These are phyloP conservation scores for Pichia nanzhaoensis DNA, from an alignment of 805 yeast species.

Conservation along the genomic window DNA sequence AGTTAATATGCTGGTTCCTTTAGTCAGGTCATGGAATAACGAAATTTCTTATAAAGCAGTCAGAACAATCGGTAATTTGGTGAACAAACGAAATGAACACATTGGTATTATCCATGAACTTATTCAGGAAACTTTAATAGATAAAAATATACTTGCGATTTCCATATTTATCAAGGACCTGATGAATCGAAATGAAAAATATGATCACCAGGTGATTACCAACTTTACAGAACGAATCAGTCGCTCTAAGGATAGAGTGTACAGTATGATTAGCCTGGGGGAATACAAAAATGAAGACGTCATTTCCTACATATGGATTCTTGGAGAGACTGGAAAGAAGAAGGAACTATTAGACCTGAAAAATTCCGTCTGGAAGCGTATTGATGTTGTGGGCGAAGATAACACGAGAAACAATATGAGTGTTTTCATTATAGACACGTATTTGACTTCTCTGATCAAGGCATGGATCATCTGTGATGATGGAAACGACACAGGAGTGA, in stretches of 20 bases:
- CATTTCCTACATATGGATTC: conserved; percentile 4
- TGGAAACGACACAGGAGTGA: neutral
- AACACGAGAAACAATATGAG: neutral
- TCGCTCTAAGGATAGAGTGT: neutral
- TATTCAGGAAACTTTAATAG: neutral
- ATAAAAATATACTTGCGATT: conserved; percentile 4
- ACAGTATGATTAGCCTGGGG: neutral
- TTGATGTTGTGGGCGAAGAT: no score
- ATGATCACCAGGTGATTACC: neutral
- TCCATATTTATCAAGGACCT: conserved; percentile 3
- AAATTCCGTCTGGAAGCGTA: neutral
- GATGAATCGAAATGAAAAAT: neutral
- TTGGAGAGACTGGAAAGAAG: neutral
- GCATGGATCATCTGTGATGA: neutral
- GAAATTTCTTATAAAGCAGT: conserved; percentile 66
- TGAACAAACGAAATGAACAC: conserved; percentile 43
- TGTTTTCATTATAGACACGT: conserved; percentile 3
- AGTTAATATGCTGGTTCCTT: neutral
- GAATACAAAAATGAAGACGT: conserved; percentile 7
- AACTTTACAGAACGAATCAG: neutral
- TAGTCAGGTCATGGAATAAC: conserved; percentile 1
- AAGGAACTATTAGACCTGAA: conserved; percentile 2
- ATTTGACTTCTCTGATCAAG: conserved; percentile 2
- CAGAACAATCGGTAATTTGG: conserved; percentile 83
- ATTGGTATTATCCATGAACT: neutral